phyloP scores from a whole-genome alignment of 495 filamentous ascomycete species.

The Penicillium soppii region DNA sequence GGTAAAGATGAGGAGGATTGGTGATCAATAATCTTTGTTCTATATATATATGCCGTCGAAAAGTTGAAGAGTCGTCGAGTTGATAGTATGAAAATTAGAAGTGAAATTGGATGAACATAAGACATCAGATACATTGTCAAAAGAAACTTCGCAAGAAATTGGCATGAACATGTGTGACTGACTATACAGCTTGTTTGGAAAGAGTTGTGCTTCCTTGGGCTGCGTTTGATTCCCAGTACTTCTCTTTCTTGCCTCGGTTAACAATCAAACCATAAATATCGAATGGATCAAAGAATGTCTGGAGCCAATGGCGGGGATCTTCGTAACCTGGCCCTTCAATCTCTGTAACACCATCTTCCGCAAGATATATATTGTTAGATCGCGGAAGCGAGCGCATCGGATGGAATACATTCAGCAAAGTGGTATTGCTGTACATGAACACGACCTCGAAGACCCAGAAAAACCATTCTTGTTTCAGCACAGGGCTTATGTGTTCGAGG shows the following conservation, averaged over 20 bases:
- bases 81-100: too few relatives aligned
- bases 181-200: not conserved
- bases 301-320: constrained; percentile 50
- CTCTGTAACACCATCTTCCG: constrained; percentile 63
- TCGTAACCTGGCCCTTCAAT: constrained; percentile 61
- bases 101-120: too few relatives aligned
- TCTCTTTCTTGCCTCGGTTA: constrained; percentile 47
- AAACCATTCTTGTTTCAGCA: constrained; percentile 67
- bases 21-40: constrained; percentile 4
- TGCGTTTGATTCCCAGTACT: constrained; percentile 54
- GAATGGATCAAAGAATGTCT: constrained; percentile 67
- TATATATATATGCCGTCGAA: too few relatives aligned
- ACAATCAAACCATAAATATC: constrained; percentile 58
- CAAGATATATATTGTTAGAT: constrained; percentile 63
- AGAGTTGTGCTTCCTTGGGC: not conserved
- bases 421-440: constrained; percentile 62
- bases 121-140: too few relatives aligned
- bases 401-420: constrained; percentile 62
- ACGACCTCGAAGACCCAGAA: constrained; percentile 70
- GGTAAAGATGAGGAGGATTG: constrained; percentile 26
- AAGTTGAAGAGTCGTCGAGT: too few relatives aligned
- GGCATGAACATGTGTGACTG: too few relatives aligned
- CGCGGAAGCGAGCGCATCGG: constrained; percentile 60
- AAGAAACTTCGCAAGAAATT: too few relatives aligned
- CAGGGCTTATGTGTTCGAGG: constrained; percentile 43